A percentile compares a stretch with the other conserved stretches of the same genome.
These are phyloP conservation scores for Gigaspora rosea DNA, from an alignment of 192 early-diverging fungal genomes.

Conservation along the genomic window DNA sequence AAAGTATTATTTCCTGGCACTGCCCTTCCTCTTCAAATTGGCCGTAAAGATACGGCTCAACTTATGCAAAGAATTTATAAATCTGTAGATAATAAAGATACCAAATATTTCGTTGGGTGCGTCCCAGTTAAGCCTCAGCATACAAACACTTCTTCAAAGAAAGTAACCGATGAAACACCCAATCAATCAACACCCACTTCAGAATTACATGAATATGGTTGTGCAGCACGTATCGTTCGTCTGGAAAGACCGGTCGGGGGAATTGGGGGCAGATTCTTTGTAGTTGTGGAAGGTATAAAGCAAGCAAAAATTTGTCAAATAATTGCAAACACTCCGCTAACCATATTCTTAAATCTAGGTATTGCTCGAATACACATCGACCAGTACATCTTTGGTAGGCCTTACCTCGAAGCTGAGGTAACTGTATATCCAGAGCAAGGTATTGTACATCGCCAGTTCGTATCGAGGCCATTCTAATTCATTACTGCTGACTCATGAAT, in stretches of 20 bases:
- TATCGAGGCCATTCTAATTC: too few relatives aligned
- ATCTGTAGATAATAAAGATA: slow-evolving; percentile 43
- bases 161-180: slow-evolving; percentile 13
- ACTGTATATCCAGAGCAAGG: slow-evolving; percentile 44
- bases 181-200: slow-evolving; percentile 26
- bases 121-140: slow-evolving; percentile 34
- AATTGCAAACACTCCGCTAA: neutral
- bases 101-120: slow-evolving; percentile 48
- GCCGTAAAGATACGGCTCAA: slow-evolving; percentile 53
- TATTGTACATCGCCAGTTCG: neutral
- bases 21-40: slow-evolving; percentile 60
- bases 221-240: slow-evolving; percentile 53
- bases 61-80: slow-evolving; percentile 52
- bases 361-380: slow-evolving; percentile 62
- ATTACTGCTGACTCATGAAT: too few relatives aligned
- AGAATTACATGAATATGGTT: slow-evolving; percentile 47
- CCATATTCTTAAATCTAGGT: slow-evolving; percentile 40
- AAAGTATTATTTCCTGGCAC: slow-evolving; percentile 67
- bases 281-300: slow-evolving; percentile 64
- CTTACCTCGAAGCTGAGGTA: slow-evolving; percentile 59
- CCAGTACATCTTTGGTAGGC: slow-evolving; percentile 43
- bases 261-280: slow-evolving; percentile 59
- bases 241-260: slow-evolving; percentile 60
- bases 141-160: neutral
- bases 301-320: neutral